Evolutionary conservation across 768 basidiomycete species (phyloP).

Genomic region (Pleurotus eryngii): DNA sequence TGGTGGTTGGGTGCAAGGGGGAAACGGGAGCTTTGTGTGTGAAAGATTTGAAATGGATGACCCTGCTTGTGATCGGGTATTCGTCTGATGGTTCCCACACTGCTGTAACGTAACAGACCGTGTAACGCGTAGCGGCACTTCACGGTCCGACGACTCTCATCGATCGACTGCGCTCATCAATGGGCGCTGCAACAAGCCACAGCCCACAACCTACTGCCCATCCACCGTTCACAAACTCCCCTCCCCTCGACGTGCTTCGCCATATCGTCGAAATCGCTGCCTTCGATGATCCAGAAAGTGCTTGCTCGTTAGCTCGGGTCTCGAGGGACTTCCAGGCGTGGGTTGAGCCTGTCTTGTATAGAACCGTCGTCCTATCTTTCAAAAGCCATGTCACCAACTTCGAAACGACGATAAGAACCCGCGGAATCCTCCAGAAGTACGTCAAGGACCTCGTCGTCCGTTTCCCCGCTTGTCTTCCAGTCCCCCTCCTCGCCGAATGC

Average conservation of each 20-base stretch:
- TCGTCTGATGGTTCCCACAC: not conserved
- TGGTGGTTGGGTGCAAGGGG: constrained; percentile 26
- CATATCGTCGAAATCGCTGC: constrained; percentile 1
- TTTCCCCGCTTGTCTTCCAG: not conserved
- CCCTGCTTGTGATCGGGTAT: not conserved
- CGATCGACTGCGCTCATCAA: not conserved
- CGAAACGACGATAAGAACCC: not conserved
- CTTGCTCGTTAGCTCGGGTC: not conserved
- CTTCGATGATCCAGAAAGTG: too few species aligned
- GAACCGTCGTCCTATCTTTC: constrained; percentile 1
- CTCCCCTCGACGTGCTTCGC: not conserved
- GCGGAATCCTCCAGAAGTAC: not conserved
- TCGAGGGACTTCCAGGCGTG: not conserved
- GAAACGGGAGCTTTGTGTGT: not conserved
- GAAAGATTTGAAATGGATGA: not conserved
- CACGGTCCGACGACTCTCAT: constrained; percentile 1
- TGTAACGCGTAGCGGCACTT: not conserved
- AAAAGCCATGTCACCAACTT: not conserved
- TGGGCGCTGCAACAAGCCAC: not conserved
- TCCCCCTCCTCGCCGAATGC: not conserved
- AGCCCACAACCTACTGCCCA: not conserved
- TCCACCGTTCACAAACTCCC: too few species aligned
- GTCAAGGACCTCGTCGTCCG: not conserved
- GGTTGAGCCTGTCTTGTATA: constrained; percentile 1
- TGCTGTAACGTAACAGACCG: not conserved